Conservation (phyloP, 305 asterid genomes). For the Withania somnifera region DNA sequence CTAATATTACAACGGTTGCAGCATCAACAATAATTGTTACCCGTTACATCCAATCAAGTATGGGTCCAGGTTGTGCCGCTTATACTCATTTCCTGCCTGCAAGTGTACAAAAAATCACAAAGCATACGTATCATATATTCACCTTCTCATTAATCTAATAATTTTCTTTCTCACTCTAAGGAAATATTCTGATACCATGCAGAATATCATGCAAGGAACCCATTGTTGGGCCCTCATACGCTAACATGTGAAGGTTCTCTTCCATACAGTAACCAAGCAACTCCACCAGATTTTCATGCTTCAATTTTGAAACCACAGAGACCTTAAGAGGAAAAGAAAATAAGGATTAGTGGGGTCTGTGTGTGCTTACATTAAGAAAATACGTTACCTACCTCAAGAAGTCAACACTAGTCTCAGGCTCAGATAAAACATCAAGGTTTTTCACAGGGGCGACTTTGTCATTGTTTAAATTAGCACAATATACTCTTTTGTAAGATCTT, state of each 20-base stretch:
- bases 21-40: slow-evolving; percentile 35
- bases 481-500: slow-evolving; percentile 73
- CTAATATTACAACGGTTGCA: slow-evolving; percentile 32
- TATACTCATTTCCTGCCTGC: slow-evolving; percentile 35
- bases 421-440: slow-evolving; percentile 59
- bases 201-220: slow-evolving; percentile 70
- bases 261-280: slow-evolving; percentile 59
- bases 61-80: slow-evolving; percentile 37
- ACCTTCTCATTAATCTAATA: background rate
- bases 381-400: slow-evolving; percentile 49
- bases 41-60: slow-evolving; percentile 27
- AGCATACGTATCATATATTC: background rate
- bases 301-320: slow-evolving; percentile 60
- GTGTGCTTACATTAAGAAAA: slow-evolving; percentile 2
- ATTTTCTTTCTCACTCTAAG: background rate
- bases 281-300: slow-evolving; percentile 56
- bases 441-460: slow-evolving; percentile 58
- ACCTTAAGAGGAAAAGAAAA: slow-evolving; percentile 27
- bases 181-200: slow-evolving; percentile 36
- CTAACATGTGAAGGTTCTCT: slow-evolving; percentile 50
- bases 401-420: slow-evolving; percentile 52
- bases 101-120: background rate
- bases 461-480: slow-evolving; percentile 44
- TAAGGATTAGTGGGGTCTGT: slow-evolving; percentile 7
- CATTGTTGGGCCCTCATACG: slow-evolving; percentile 61